Percentiles rank a stretch among this genome's conserved stretches.
These are phyloP conservation scores for Cyberlindnera petersonii DNA, from an alignment of 805 yeast species.

Conservation along the genomic window DNA sequence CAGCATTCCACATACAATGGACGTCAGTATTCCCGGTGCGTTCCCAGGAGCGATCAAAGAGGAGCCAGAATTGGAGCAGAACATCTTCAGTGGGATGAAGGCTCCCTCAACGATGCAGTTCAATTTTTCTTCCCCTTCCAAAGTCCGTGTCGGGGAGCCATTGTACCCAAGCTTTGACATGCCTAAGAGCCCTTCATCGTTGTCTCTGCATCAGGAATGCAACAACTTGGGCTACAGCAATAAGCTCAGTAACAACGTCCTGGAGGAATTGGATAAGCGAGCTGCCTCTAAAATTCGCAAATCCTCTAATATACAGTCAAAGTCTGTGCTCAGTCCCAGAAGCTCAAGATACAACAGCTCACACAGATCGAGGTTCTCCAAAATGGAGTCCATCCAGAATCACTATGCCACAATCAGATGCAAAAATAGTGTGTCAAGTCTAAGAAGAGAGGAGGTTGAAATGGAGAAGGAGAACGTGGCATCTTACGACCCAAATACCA, in stretches of 20 bases:
- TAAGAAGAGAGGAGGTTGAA: slow-evolving; percentile 17
- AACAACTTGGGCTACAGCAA: slow-evolving; percentile 30
- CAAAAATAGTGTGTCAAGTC: slow-evolving; percentile 1
- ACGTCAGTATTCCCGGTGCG: slow-evolving; percentile 12
- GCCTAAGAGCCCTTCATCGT: neutral
- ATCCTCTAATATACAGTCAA: slow-evolving; percentile 9
- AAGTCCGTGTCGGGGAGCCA: neutral
- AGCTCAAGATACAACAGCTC: slow-evolving; percentile 21
- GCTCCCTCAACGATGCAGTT: slow-evolving; percentile 15
- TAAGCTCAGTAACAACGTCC: slow-evolving; percentile 31
- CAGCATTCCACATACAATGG: neutral
- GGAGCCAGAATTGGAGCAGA: slow-evolving; percentile 1
- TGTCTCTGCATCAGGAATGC: slow-evolving; percentile 12
- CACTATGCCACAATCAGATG: slow-evolving; percentile 30
- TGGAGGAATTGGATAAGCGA: slow-evolving; percentile 33
- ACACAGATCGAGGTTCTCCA: slow-evolving; percentile 27
- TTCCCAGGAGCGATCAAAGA: slow-evolving; percentile 11
- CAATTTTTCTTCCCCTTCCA: slow-evolving; percentile 14
- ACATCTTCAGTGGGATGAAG: neutral
- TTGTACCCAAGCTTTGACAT: slow-evolving; percentile 5
- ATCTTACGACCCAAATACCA: slow-evolving; percentile 24
- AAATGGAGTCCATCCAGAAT: slow-evolving; percentile 31
- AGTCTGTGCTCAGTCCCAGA: slow-evolving; percentile 21
- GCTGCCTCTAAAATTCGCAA: slow-evolving; percentile 25
- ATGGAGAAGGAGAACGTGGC: slow-evolving; percentile 25